These are phyloP conservation scores for Sporothrix brasiliensis DNA, from an alignment of 2,329 filamentous ascomycete species.

Conservation along the genomic window DNA sequence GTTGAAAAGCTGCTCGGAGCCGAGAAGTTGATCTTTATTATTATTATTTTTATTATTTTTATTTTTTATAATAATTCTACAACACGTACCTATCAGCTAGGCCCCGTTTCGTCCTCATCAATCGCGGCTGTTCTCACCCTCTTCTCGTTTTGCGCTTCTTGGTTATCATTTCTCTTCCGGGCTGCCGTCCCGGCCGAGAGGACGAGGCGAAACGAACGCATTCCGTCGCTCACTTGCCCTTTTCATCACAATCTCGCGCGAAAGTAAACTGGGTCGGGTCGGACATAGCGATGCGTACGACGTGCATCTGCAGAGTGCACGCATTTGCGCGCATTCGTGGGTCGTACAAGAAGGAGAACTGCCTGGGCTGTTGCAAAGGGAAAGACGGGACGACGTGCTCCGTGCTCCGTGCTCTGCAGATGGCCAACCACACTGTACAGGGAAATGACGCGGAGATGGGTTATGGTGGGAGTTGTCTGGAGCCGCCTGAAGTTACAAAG, in stretches of 20 bases:
- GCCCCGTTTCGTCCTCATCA: neutral
- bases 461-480: neutral
- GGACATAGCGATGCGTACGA: neutral
- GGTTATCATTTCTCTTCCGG: neutral
- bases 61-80: neutral
- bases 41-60: neutral
- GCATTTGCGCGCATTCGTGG: neutral
- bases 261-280: neutral
- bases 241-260: constrained; percentile 15
- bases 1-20: neutral
- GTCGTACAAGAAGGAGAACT: neutral
- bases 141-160: too few species aligned
- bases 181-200: constrained; percentile 12
- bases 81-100: neutral
- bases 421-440: neutral
- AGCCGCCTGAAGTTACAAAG: neutral
- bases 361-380: neutral
- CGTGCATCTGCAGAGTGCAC: neutral
- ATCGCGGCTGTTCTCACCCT: neutral
- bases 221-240: constrained; percentile 7
- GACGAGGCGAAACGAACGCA: neutral
- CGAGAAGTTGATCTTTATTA: too few species aligned
- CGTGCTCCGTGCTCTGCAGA: neutral
- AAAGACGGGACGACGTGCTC: neutral
- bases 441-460: constrained; percentile 6